Evolutionary conservation across 176 grass and related monocot genomes (phyloP).

Genomic region (Tuctoria greenei): DNA sequence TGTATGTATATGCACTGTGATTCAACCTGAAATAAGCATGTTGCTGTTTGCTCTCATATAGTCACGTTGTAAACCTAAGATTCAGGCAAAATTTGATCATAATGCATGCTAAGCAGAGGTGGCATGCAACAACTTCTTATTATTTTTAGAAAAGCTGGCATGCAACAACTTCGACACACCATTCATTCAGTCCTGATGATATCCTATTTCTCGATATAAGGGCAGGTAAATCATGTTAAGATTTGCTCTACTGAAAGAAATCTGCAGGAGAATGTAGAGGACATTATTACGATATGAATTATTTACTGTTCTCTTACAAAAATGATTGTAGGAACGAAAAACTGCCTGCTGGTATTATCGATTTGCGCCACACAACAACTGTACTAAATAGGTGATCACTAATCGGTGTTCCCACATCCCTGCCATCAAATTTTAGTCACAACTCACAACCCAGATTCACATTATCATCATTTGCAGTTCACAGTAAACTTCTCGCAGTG

Average conservation of each 20-base stretch:
- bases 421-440: background rate
- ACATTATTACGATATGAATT: background rate
- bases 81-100: background rate
- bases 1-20: slow-evolving; percentile 1
- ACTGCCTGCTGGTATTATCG: background rate
- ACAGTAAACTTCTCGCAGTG: background rate
- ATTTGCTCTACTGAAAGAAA: background rate
- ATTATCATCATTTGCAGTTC: background rate
- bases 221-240: background rate
- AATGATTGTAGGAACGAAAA: background rate
- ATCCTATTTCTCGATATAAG: background rate
- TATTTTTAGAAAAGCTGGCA: too few species aligned
- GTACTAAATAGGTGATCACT: background rate
- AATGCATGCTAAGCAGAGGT: background rate
- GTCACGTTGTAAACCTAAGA: background rate
- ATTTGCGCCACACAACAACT: too few species aligned
- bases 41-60: background rate
- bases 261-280: background rate
- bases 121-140: slow-evolving; percentile 7
- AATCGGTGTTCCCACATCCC: background rate
- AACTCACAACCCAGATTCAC: background rate
- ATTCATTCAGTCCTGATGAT: background rate
- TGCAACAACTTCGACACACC: background rate
- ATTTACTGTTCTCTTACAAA: background rate
- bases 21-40: background rate